Evolutionary conservation across 768 basidiomycete species (phyloP), one percentile per base, ranked within the genome.

Genomic region (Stropharia rugosoannulata): DNA sequence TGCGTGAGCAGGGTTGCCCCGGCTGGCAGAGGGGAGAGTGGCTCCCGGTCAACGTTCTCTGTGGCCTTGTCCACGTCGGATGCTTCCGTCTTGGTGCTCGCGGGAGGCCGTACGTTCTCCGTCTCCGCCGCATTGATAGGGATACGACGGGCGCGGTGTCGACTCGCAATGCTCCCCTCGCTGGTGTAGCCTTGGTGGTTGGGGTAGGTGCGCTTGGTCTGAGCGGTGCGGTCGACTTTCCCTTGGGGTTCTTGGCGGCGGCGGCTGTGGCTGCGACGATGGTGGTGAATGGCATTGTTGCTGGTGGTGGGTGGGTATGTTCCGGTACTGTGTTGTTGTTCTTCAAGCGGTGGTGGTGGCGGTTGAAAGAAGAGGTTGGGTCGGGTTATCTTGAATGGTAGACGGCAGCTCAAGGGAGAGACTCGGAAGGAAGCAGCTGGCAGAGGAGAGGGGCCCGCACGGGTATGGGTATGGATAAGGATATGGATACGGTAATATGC

Each of bases 101-200:
- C 44, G 15, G 56, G 10, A 35, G 58, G 58, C 12, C 42, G 37
- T 22, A 59, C 45, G 45, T 49, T 53, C 58, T 59, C 61, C 46
- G 51, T n/a, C 44, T 52, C 29, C 40, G 19, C 42, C n/a, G 29
- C 11, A 35, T 52, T 18, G 42, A 52, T 16, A 52, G 51, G 51
- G 51, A 42, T 42, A 15, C 18, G 44, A 45, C 44, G 13, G 39
- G 39, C 11, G 22, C 27, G 19, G 39, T 51, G 51, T 52, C 41
- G 32, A 52, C 42, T 35, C 37, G 42, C 41, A 52, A 10, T 10
- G 39, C 8, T 15, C 25, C 40, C 12, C 16, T 13, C 27, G 19
- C 15, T 42, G 42, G 37, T 13, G 16, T 22, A 16, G 32, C n/a
- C 18, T 32, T 29, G 32, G 42, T 52, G 51, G 22, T 27, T 1